Percentiles rank a stretch among this genome's conserved stretches.
phyloP scores from a whole-genome alignment of 1,284 basidiomycete genomes.

The Gymnopus androsaceus region DNA sequence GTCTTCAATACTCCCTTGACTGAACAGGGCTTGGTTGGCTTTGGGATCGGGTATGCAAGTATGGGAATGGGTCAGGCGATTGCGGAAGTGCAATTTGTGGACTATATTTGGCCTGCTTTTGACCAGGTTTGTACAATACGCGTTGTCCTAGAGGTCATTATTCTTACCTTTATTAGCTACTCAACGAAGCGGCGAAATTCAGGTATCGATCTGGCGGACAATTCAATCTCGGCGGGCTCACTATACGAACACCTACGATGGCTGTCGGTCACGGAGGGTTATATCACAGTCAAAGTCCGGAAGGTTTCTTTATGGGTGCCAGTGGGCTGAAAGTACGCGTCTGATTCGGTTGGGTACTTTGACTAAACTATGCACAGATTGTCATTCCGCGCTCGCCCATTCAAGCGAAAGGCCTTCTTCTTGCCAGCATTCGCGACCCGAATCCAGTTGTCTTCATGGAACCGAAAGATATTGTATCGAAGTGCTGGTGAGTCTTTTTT shows the following conservation, averaged over 20 bases:
- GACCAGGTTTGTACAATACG: conserved; percentile 70
- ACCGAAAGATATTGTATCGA: conserved; percentile 88
- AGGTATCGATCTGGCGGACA: conserved; percentile 87
- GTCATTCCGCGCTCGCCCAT: conserved; percentile 92
- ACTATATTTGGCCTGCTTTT: conserved; percentile 90
- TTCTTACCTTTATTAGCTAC: conserved; percentile 55
- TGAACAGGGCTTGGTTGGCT: conserved; percentile 94
- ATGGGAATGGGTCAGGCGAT: conserved; percentile 75
- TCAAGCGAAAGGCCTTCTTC: conserved; percentile 90
- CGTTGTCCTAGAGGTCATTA: not conserved
- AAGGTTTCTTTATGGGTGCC: conserved; percentile 92
- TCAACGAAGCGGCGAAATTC: conserved; percentile 95
- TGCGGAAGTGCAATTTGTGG: conserved; percentile 89
- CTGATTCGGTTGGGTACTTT: not conserved
- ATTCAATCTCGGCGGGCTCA: conserved; percentile 83
- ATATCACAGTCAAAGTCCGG: conserved; percentile 94
- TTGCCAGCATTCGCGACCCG: conserved; percentile 85
- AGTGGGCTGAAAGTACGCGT: conserved; percentile 79
- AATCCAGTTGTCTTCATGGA: conserved; percentile 96
- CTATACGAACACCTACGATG: conserved; percentile 87
- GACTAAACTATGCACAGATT: conserved; percentile 46
- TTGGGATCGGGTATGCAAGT: conserved; percentile 88
- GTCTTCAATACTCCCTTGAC: conserved; percentile 96
- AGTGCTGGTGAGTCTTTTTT: conserved; percentile 65
- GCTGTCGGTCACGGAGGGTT: conserved; percentile 91